Evolutionary conservation across 179 eudicot genomes (phyloP).

Genomic region (Beta corolliflora): DNA sequence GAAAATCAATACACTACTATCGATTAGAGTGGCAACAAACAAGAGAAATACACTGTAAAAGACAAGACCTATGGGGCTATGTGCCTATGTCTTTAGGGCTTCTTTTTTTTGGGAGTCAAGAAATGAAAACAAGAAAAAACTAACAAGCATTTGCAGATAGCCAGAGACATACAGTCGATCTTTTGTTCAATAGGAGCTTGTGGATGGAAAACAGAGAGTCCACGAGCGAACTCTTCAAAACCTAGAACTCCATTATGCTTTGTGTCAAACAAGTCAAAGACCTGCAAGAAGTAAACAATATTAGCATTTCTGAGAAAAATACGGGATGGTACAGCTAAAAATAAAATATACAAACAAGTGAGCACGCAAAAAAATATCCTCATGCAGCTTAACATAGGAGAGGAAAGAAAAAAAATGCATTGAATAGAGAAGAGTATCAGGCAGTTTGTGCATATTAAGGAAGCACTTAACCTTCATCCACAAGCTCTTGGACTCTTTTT

Average conservation of each 20-base stretch:
- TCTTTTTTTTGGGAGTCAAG: neutral
- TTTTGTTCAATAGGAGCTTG: constrained; percentile 93
- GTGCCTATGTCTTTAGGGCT: neutral
- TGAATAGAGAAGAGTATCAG: neutral
- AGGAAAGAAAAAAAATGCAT: neutral
- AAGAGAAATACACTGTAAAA: neutral
- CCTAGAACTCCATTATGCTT: constrained; percentile 93
- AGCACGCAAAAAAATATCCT: neutral
- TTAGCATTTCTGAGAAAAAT: neutral
- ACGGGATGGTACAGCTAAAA: neutral
- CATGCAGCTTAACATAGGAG: neutral
- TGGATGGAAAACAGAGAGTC: constrained; percentile 96
- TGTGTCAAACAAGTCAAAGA: constrained; percentile 96
- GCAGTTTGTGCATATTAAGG: neutral
- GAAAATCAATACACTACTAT: neutral
- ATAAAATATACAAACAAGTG: too few species aligned
- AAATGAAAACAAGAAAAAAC: neutral
- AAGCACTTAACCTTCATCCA: neutral
- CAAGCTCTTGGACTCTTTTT: neutral
- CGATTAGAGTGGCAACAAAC: neutral
- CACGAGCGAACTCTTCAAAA: constrained; percentile 97
- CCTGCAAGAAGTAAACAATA: constrained; percentile 48
- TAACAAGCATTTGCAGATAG: constrained; percentile 7
- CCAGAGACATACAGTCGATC: constrained; percentile 74
- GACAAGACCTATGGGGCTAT: neutral